These are phyloP conservation scores for Naganishia kalamii DNA, from an alignment of 768 basidiomycete species.

Conservation along the genomic window DNA sequence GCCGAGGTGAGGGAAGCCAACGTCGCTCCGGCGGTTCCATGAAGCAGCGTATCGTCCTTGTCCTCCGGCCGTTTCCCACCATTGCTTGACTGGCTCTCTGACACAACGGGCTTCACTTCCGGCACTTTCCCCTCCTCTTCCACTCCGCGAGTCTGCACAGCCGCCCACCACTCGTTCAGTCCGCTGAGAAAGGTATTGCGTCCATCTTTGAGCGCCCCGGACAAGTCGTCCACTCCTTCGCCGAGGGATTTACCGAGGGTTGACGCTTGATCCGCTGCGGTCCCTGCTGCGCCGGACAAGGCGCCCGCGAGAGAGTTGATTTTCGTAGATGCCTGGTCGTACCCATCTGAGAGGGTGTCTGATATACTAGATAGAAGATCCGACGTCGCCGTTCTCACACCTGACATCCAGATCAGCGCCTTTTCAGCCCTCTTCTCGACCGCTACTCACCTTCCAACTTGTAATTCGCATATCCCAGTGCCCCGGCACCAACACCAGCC, in stretches of 20 bases:
- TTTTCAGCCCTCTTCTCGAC: background rate
- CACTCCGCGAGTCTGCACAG: slow-evolving; percentile 33
- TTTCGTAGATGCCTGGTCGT: slow-evolving; percentile 31
- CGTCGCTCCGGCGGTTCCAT: slow-evolving; percentile 30
- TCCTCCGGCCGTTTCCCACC: slow-evolving; percentile 41
- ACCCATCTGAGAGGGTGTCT: slow-evolving; percentile 19
- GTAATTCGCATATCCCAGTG: slow-evolving; percentile 90
- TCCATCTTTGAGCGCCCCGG: slow-evolving; percentile 28
- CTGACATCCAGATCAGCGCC: slow-evolving; percentile 15
- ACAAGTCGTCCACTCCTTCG: slow-evolving; percentile 14
- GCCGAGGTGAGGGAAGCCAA: slow-evolving; percentile 36
- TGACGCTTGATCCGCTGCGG: slow-evolving; percentile 61
- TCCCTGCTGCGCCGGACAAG: slow-evolving; percentile 34
- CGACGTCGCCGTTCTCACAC: slow-evolving; percentile 63
- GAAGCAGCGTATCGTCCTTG: slow-evolving; percentile 31
- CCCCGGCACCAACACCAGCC: slow-evolving; percentile 81
- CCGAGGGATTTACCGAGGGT: slow-evolving; percentile 20
- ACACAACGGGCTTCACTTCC: too few relatives aligned
- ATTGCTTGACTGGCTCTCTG: too few relatives aligned
- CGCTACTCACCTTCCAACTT: slow-evolving; percentile 73
- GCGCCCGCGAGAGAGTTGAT: slow-evolving; percentile 30
- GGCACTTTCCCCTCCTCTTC: slow-evolving; percentile 26
- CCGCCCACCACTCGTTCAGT: slow-evolving; percentile 42
- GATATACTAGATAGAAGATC: slow-evolving; percentile 59
- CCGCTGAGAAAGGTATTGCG: slow-evolving; percentile 35